A percentile compares a stretch with the other conserved stretches of the same genome.
Conservation (phyloP, 1,284 basidiomycete genomes). For the Psilocybe mexicana region DNA sequence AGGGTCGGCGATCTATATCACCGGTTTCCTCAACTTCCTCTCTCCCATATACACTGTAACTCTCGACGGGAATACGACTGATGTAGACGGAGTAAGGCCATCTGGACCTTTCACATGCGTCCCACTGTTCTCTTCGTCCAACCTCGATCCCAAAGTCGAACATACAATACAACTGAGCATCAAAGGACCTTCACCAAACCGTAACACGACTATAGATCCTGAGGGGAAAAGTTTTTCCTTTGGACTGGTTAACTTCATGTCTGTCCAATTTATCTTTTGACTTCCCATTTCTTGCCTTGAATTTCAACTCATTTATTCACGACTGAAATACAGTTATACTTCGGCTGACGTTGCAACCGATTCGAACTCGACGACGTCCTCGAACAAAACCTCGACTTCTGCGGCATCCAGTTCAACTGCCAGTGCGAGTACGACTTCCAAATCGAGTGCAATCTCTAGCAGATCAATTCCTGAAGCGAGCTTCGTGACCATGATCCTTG, state of each 20-base stretch:
- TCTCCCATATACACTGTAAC: conserved; percentile 19
- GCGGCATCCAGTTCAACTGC: too few relatives aligned
- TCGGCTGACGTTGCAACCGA: too few relatives aligned
- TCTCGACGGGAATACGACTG: conserved; percentile 14
- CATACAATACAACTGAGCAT: conserved; percentile 14
- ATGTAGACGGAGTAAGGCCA: conserved; percentile 13
- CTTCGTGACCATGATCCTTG: too few relatives aligned
- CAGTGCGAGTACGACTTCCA: too few relatives aligned
- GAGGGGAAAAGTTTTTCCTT: conserved; percentile 1
- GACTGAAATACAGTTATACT: too few relatives aligned
- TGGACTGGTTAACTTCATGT: conserved; percentile 18
- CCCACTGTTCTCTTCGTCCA: conserved; percentile 12
- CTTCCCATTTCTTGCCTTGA: too few relatives aligned
- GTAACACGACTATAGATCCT: conserved; percentile 5
- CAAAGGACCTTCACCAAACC: conserved; percentile 16
- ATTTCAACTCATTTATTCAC: too few relatives aligned
- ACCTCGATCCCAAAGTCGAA: conserved; percentile 15
- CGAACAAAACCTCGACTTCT: too few relatives aligned
- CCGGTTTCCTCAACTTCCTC: conserved; percentile 6
- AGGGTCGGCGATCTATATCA: conserved; percentile 20
- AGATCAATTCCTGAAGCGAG: too few relatives aligned
- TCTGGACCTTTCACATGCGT: conserved; percentile 9
- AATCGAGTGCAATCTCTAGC: too few relatives aligned
- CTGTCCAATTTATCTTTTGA: background rate
- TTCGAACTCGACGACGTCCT: too few relatives aligned